Evolutionary conservation across 2,329 filamentous ascomycete genomes (phyloP), one percentile per base, ranked within the genome.

Genomic region (Teratosphaeria viscida): DNA sequence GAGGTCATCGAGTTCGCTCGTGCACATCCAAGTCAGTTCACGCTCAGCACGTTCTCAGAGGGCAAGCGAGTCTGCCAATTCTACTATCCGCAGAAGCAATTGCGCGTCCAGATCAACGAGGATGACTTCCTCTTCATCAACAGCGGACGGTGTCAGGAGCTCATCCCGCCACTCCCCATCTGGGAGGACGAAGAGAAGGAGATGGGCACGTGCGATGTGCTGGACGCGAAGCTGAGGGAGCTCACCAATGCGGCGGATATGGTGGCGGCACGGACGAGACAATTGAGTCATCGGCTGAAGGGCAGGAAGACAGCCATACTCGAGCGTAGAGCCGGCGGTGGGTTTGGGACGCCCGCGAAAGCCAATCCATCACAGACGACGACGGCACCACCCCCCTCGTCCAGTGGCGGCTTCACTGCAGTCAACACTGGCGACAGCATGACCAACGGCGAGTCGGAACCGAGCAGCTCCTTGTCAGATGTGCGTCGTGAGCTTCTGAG

Each of bases 131-230:
- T 91, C 52, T 77, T 95, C 64, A 92, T 95, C 65, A 85, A 85
- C 58, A 92, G 88, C 47, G 90, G 90, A 32, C 88, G 89, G 64
- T 83, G 92, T 11, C 89, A 95, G 72, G 86, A 90, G 70, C 83
- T 91, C 74, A 90, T 91, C 19, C 87, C 90, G 2, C 86, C 87
- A 14, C 85, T 92, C 63, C 89, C 90, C 0, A 86, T 94, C 55
- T 84, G 88, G 60, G 90, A 95, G 70, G 90, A 95, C 69, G 91
- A 95, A 74, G 85, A 87, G 70, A 90, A 90, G 64, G 90, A 96
- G 71, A 74, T 95, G 43, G 89, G 86, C 12, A 92, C 90, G 0
- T 77, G 95, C 67, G 89, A 94, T 67, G 92, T 95, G 56, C 74
- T 95, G 32, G 89, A 95, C 73, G 85, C 86, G 72, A 87, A 90